A percentile compares a stretch with the other conserved stretches of the same genome.
These are phyloP conservation scores for Phytophthora palmivora DNA, from an alignment of 352 stramenopile species.

Conservation along the genomic window DNA sequence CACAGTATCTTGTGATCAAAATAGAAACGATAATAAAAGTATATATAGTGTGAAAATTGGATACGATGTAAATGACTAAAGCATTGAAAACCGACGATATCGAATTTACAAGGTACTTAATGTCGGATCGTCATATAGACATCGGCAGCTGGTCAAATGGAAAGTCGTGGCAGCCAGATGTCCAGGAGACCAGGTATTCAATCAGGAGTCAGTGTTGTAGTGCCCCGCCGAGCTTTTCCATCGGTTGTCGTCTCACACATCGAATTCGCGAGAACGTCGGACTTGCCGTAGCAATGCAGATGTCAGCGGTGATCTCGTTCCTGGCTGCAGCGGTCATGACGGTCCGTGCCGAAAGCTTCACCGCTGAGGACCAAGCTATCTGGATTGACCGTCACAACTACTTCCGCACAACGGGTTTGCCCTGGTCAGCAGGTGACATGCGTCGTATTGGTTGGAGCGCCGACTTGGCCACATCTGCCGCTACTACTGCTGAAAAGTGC, in stretches of 20 bases:
- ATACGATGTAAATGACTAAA: too few species aligned
- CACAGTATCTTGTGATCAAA: too few species aligned
- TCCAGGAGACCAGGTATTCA: constrained; percentile 22
- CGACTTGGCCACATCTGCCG: constrained; percentile 49
- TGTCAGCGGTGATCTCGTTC: constrained; percentile 18
- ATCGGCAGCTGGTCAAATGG: constrained; percentile 9
- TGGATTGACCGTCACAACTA: constrained; percentile 84
- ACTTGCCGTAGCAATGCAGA: constrained; percentile 22
- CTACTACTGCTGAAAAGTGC: constrained; percentile 48
- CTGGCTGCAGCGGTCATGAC: constrained; percentile 5
- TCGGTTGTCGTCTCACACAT: constrained; percentile 9
- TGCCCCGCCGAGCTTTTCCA: constrained; percentile 19
- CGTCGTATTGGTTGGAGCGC: constrained; percentile 69
- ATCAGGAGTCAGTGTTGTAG: too few species aligned
- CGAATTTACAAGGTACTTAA: constrained; percentile 7
- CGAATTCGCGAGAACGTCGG: constrained; percentile 13
- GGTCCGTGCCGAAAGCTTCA: constrained; percentile 30
- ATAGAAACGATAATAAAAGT: too few species aligned
- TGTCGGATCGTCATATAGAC: constrained; percentile 11
- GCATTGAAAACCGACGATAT: too few species aligned
- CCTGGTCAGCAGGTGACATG: constrained; percentile 73
- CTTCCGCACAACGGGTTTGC: constrained; percentile 77
- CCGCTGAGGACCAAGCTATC: constrained; percentile 53
- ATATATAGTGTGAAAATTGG: too few species aligned
- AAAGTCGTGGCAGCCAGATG: constrained; percentile 18